A percentile compares a stretch with the other conserved stretches of the same genome.
phyloP scores from a whole-genome alignment of 1,139 yeast species.

The Sugiyamaella grinbergsii region DNA sequence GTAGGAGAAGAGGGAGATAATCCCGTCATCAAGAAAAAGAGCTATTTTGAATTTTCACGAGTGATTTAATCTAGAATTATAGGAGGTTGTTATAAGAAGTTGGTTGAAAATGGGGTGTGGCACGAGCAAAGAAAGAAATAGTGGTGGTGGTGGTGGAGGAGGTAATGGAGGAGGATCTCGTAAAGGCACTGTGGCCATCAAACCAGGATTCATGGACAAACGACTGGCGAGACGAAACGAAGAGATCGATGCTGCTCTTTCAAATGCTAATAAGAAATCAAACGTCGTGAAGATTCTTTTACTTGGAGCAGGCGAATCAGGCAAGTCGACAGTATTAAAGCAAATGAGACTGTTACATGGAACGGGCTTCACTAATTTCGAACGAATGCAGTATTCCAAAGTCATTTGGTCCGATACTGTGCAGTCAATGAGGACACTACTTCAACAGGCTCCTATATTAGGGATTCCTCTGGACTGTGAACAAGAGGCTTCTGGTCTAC shows the following conservation, averaged over 20 bases:
- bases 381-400: slow-evolving; percentile 76
- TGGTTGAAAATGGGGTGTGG: slow-evolving; percentile 2
- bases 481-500: slow-evolving; percentile 24
- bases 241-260: slow-evolving; percentile 67
- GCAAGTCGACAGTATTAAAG: slow-evolving; percentile 93
- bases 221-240: slow-evolving; percentile 48
- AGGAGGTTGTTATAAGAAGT: background rate
- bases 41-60: too few species aligned
- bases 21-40: too few species aligned
- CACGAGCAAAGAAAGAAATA: background rate
- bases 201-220: slow-evolving; percentile 5
- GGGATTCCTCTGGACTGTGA: slow-evolving; percentile 34
- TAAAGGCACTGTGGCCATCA: too few species aligned
- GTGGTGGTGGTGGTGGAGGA: background rate
- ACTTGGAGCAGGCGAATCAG: slow-evolving; percentile 94
- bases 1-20: too few species aligned
- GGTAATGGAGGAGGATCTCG: too few species aligned
- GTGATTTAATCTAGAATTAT: too few species aligned
- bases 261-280: slow-evolving; percentile 54
- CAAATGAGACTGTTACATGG: slow-evolving; percentile 86
- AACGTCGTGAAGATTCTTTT: slow-evolving; percentile 45
- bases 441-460: slow-evolving; percentile 46
- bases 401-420: slow-evolving; percentile 95
- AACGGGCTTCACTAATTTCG: slow-evolving; percentile 80
- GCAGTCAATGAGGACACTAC: slow-evolving; percentile 81